phyloP scores from a whole-genome alignment of 108 stramenopile species.

The Nannochloropsis salina region DNA sequence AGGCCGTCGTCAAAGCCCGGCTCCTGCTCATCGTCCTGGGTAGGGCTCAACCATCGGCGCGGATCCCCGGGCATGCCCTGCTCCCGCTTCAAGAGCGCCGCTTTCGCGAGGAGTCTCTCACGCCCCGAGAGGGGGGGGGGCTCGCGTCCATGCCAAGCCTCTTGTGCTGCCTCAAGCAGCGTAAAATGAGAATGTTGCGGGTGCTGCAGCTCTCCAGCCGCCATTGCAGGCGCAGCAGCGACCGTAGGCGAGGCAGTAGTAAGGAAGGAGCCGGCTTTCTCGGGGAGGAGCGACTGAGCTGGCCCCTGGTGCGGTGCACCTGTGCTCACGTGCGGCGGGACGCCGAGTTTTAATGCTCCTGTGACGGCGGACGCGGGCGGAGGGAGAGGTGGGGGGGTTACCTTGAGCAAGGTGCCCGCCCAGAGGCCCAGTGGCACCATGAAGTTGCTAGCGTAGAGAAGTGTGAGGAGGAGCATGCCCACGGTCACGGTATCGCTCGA shows the following conservation, averaged over 20 bases:
- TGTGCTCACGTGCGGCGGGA: no score
- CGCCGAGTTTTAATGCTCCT: no score
- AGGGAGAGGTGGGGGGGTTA: not conserved
- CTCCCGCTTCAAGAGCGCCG: not conserved
- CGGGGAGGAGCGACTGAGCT: no score
- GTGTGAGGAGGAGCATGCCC: not conserved
- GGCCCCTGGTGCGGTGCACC: no score
- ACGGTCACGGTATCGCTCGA: not conserved
- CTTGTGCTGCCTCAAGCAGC: no score
- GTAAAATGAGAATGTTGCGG: no score
- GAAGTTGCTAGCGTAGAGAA: not conserved
- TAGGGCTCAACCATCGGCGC: not conserved
- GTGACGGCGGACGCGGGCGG: not conserved
- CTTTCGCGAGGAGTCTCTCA: not conserved
- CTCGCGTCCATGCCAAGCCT: no score
- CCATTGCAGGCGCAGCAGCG: no score
- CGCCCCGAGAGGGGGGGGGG: no score
- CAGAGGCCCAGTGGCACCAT: not conserved
- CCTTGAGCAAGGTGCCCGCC: not conserved
- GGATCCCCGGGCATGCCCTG: not conserved
- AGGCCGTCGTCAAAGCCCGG: not conserved
- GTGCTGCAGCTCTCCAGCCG: no score
- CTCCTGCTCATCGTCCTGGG: not conserved
- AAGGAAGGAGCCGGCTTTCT: no score
- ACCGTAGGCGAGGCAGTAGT: no score